These are phyloP conservation scores for Raddia distichophylla DNA, from an alignment of 176 grass and related monocot genomes.

Conservation along the genomic window DNA sequence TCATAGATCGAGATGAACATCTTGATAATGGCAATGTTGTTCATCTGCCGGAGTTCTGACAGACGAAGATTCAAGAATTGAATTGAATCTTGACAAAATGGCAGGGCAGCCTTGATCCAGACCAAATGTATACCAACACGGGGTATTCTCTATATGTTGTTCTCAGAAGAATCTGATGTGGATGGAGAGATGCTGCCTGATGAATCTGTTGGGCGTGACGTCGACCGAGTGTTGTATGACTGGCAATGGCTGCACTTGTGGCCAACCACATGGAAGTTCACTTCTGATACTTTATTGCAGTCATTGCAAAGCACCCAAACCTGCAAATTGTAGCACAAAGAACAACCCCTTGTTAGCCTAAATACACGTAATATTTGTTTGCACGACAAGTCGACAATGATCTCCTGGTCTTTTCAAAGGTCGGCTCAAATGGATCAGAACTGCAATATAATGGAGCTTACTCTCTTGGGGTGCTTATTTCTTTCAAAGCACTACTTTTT, in stretches of 20 bases:
- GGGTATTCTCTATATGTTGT: constrained; percentile 44
- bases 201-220: constrained; percentile 53
- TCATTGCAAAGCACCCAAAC: constrained; percentile 96
- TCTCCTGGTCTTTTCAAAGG: not conserved
- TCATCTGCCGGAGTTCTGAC: not conserved
- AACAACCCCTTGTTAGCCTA: not conserved
- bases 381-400: not conserved
- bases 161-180: constrained; percentile 48
- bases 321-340: constrained; percentile 40
- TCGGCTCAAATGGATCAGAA: not conserved
- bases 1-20: not conserved
- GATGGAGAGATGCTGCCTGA: constrained; percentile 41
- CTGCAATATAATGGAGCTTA: not conserved
- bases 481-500: constrained; percentile 20
- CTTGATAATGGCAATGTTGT: not conserved
- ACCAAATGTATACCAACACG: not conserved
- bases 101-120: not conserved
- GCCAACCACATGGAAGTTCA: constrained; percentile 84
- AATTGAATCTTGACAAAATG: constrained; percentile 44
- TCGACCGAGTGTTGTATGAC: constrained; percentile 79
- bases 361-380: not conserved
- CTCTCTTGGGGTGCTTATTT: not conserved
- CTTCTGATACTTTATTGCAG: constrained; percentile 87
- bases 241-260: constrained; percentile 86
- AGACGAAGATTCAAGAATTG: constrained; percentile 31